Evolutionary conservation across 345 rosid genomes (phyloP), one percentile per base, ranked within the genome.

Genomic region (Mangifera indica): DNA sequence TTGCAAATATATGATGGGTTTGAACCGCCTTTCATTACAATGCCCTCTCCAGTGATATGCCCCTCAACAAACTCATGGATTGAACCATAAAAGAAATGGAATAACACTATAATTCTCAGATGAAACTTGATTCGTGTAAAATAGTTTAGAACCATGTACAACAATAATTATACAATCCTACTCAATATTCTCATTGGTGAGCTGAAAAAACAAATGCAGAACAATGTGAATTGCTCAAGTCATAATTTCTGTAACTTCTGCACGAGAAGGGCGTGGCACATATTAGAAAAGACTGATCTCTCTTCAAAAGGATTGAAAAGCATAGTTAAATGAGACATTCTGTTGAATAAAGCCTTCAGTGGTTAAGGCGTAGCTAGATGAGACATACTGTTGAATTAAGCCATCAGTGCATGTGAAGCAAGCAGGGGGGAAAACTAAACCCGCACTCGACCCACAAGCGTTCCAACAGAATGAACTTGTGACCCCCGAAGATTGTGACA

Each of bases 381-480:
- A 60, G 71, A 83, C 75, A 45, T 80, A 73, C 85, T 77, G 90
- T 73, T 80, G 52, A 71, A 87, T 85, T 74, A 85, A 80, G 72
- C 80, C 67, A 12, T 72, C 73, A 29, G 60, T 73, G 18, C 67
- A 53, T 15, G 84, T 72, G 52, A 87, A 81, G 77, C 98, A 92
- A 71, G 93, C 67, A 77, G 80, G 79, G 24, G 98, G 97, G 21
- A 71, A 52, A 40, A 90, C 84, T 61, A 72, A 72, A 79, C 88
- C 97, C 0, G 25, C 63, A 70, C 82, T 83, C n/a, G 84, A 77
- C 69, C 98, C 98, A 48, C 83, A 76, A 58, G 98, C 96, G 76
- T 89, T 78, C 97, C 97, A 92, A 67, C 99, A 90, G 66, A 86
- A 87, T 10, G 97, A 88, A 69, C 69, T 72, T 13, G 86, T 70